These are phyloP conservation scores for Alternaria conjuncta DNA, from an alignment of 2,329 filamentous ascomycete genomes.

Conservation along the genomic window DNA sequence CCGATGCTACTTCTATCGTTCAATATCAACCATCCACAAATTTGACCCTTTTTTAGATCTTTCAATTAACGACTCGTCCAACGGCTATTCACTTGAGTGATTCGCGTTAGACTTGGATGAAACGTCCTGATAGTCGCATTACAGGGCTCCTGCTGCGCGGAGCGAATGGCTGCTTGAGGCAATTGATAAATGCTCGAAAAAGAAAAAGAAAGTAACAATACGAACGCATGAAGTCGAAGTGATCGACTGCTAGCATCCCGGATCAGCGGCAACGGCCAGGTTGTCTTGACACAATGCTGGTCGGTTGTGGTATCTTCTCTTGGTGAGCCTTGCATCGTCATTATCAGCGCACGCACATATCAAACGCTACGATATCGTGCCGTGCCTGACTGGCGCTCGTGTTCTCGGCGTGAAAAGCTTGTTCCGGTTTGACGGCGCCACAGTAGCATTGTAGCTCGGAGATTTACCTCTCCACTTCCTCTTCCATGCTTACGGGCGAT, in stretches of 20 bases:
- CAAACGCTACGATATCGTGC: background rate
- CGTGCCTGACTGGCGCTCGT: background rate
- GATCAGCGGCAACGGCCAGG: background rate
- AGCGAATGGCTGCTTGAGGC: background rate
- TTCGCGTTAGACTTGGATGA: background rate
- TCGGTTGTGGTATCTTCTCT: background rate
- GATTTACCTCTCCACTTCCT: background rate
- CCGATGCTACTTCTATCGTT: background rate
- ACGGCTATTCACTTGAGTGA: background rate
- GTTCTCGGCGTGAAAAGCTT: background rate
- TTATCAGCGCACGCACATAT: background rate
- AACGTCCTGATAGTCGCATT: background rate
- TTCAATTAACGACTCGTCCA: background rate
- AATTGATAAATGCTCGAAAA: background rate
- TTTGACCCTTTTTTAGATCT: background rate
- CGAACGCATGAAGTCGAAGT: background rate
- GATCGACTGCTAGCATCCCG: background rate
- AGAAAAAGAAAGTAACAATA: background rate
- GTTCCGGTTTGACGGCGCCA: background rate
- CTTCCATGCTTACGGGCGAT: background rate
- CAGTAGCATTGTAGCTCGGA: background rate
- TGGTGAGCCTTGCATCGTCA: background rate
- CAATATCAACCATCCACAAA: background rate
- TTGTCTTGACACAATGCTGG: background rate
- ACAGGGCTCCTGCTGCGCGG: background rate